These are phyloP conservation scores for Ulmus americana DNA, from an alignment of 331 rosid species.

Conservation along the genomic window DNA sequence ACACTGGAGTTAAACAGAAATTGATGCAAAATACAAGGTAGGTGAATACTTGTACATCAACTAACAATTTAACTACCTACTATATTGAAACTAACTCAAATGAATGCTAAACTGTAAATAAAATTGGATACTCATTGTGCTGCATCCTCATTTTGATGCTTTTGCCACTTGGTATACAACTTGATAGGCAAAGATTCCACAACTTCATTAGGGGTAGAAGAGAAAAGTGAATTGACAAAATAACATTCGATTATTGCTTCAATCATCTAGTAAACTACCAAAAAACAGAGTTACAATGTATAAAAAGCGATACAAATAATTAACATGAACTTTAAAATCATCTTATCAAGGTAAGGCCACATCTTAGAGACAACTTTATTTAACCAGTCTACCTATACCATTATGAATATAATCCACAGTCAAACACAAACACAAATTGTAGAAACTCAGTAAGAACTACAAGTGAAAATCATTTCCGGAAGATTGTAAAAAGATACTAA, in stretches of 20 bases:
- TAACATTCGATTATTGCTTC: too few species aligned
- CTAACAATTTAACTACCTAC: neutral
- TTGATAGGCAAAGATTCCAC: conserved; percentile 95
- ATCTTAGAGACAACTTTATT: conserved; percentile 52
- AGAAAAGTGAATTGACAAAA: too few species aligned
- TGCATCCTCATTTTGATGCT: conserved; percentile 73
- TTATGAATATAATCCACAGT: conserved; percentile 23
- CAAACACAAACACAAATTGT: conserved; percentile 8
- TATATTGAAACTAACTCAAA: neutral
- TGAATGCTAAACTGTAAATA: conserved; percentile 1
- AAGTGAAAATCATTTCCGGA: neutral
- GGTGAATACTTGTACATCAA: neutral
- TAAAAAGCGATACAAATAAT: neutral
- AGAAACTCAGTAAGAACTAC: neutral
- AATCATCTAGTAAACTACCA: too few species aligned
- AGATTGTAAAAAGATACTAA: conserved; percentile 31
- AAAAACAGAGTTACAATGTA: conserved; percentile 3
- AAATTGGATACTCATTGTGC: conserved; percentile 64
- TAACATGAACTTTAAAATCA: conserved; percentile 9
- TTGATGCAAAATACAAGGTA: neutral
- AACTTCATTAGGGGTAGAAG: conserved; percentile 77
- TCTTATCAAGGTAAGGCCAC: conserved; percentile 93
- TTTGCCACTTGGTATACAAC: conserved; percentile 57
- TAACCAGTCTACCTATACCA: conserved; percentile 76
- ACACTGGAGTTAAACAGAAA: neutral